Evolutionary conservation across 495 filamentous ascomycete species (phyloP).

Genomic region (Neurospora africana): DNA sequence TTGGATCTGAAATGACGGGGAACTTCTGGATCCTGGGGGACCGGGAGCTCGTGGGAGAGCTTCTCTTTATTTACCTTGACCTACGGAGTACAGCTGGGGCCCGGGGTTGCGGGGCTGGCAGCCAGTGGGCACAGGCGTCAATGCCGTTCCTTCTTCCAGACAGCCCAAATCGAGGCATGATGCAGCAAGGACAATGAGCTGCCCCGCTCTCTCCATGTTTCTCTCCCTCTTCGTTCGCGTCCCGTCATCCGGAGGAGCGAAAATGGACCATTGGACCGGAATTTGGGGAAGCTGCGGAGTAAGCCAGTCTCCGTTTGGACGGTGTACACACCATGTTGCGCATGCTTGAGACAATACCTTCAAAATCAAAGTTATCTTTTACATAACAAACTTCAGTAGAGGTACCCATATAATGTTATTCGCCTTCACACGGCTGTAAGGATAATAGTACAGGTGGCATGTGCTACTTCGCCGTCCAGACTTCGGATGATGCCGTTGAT

Average conservation of each 20-base stretch:
- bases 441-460: not conserved
- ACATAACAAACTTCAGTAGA: not conserved
- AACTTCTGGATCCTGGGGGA: not conserved
- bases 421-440: too few relatives aligned
- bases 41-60: not conserved
- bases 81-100: not conserved
- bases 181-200: not conserved
- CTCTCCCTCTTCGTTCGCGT: not conserved
- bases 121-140: not conserved
- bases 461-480: not conserved
- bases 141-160: not conserved
- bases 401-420: too few relatives aligned
- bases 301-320: not conserved
- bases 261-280: not conserved
- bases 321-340: not conserved
- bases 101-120: not conserved
- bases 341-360: not conserved
- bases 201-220: not conserved
- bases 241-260: not conserved
- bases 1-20: not conserved
- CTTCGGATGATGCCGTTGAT: not conserved
- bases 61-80: not conserved
- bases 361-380: not conserved
- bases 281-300: not conserved
- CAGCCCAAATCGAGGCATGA: not conserved